Base-by-base conservation (phyloP, 257 asterid genomes). In the Nyctanthes arbortristis region DNA sequence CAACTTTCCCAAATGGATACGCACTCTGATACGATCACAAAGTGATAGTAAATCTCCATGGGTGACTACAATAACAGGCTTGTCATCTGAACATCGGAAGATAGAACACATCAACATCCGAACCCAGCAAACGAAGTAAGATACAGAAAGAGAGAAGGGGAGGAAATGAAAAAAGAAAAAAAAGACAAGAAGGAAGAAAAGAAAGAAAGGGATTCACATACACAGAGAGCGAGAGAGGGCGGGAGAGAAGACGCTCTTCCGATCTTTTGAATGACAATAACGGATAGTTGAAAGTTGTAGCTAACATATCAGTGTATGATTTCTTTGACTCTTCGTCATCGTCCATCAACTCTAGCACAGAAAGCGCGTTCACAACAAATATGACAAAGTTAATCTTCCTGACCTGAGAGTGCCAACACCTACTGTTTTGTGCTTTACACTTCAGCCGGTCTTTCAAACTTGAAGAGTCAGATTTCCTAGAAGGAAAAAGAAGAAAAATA, bases 1-100 rank as follows among this genome's bases (percentile, higher is more conserved):
- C 67, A 90, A 78, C 66, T 84, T 82, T 66, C 92, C 97, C 61
- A 90, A 74, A 76, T 82, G 75, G 72, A 82, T 65, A 36, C 96
- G 85, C 5, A 90, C 70, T 34, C 76, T 75, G 11, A 75, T 84
- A 37, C 96, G 93, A 60, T 88, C 95, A 49, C 80, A 40, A 63
- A 82, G 82, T 10, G 87, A 57, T 13, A 93, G 85, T 69, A 93
- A 70, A 80, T 93, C 98, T 69, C 98, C 98, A 65, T 93, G 98
- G 1, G 97, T 88, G 64, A 93, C 78, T 61, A 82, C 97, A 59
- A 93, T 74, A n/a, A 71, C 91, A 40, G 98, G 98, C 82, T 83
- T 93, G 82, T 88, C 93, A 73, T 93, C 98, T 92, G 87, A 73
- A 65, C 33, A 61, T 36, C 27, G 4, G 59, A 35, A 68, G 39